Conservation (phyloP, 2,329 filamentous ascomycete genomes). For the Fusarium xyrophilum region DNA sequence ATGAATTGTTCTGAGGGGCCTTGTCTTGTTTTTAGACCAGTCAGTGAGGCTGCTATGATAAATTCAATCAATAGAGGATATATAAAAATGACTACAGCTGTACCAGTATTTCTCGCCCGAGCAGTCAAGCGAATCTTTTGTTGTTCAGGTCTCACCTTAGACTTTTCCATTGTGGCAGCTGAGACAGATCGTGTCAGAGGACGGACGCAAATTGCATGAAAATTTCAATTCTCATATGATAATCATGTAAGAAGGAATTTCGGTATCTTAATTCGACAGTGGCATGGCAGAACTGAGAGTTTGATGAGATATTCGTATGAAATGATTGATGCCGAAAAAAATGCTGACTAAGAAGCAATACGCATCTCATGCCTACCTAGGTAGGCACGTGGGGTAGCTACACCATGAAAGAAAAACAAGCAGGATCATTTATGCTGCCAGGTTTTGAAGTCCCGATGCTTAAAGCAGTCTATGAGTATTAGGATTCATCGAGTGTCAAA, state of each 20-base stretch:
- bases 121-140: background rate
- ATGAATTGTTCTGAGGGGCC: conserved; percentile 56
- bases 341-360: conserved; percentile 35
- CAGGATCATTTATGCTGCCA: background rate
- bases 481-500: background rate
- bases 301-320: conserved; percentile 3
- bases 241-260: background rate
- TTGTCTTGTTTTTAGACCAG: conserved; percentile 43
- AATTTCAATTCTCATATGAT: background rate
- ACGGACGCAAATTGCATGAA: background rate
- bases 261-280: background rate
- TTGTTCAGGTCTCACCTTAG: conserved; percentile 32
- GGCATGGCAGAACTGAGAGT: background rate
- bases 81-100: background rate
- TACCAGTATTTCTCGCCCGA: background rate
- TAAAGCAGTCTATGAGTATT: too few species aligned
- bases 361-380: background rate
- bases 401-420: background rate
- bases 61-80: too few species aligned
- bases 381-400: background rate
- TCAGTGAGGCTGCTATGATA: background rate
- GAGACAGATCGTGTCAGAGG: background rate
- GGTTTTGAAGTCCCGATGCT: background rate
- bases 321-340: conserved; percentile 29
- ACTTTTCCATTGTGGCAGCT: conserved; percentile 36